Evolutionary conservation across 768 basidiomycete genomes (phyloP).

Genomic region (Tylopilus subfusipes): DNA sequence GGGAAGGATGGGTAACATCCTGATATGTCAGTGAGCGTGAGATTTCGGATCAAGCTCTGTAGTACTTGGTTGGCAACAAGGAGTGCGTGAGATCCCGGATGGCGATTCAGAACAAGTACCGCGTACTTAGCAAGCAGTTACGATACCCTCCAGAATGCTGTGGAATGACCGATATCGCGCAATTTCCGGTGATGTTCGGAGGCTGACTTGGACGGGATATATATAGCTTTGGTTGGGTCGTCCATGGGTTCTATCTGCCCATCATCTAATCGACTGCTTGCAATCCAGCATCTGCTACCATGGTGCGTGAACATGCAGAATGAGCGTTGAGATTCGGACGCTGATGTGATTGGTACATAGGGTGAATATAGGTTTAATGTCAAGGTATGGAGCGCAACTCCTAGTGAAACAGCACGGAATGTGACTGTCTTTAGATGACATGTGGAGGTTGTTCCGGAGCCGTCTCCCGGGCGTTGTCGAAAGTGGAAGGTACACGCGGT

Average conservation of each 20-base stretch:
- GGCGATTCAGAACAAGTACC: too few species aligned
- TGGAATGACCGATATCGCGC: neutral
- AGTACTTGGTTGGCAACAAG: too few species aligned
- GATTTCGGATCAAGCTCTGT: conserved; percentile 4
- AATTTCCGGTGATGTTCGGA: neutral
- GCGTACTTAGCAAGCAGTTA: too few species aligned
- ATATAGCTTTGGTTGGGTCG: neutral
- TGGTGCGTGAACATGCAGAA: conserved; percentile 15
- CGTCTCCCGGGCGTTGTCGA: conserved; percentile 68
- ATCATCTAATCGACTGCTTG: neutral
- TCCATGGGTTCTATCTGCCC: neutral
- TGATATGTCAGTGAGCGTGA: neutral
- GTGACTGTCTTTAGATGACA: conserved; percentile 59
- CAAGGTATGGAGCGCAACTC: conserved; percentile 48
- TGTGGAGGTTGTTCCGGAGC: conserved; percentile 87
- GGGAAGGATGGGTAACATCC: too few species aligned
- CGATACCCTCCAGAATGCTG: too few species aligned
- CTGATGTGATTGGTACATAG: conserved; percentile 11
- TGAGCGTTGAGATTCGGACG: neutral
- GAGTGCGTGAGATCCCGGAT: too few species aligned
- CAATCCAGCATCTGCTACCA: conserved; percentile 10
- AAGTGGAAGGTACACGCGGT: conserved; percentile 40
- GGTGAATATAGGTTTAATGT: conserved; percentile 72
- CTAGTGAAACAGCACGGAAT: neutral
- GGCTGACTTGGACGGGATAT: neutral